Base-by-base conservation (phyloP, 306 rosid genomes). In the Inga leiocalycina region DNA sequence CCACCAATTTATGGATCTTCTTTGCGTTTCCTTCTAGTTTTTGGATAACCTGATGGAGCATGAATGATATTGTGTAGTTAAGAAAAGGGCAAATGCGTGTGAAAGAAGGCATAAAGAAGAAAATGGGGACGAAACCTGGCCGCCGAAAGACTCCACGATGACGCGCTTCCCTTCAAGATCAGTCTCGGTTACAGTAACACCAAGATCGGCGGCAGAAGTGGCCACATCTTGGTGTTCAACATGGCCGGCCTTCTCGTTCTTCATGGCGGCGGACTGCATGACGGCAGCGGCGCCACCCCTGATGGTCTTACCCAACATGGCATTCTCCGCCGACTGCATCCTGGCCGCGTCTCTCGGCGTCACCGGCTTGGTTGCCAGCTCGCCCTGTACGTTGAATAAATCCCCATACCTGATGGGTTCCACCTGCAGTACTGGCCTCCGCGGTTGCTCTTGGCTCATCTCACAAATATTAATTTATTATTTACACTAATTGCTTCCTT, bases 391-490 rank as follows among this genome's bases (percentile, higher is more conserved):
- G 3, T 74, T 61, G 59, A 89, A 89, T 12, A 85, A 74, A 62
- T 91, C 97, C 3, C 90, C 92, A 5, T 88, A 87, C 51, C 71
- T 89, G 73, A 81, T 69, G 19, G 86, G 85, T 73, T 80, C 81
- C 73, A 76, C 65, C 54, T 82, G 62, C 11, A 56, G 84, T 1
- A 45, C 48, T 45, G 87, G 64, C 83, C 66, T 86, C 71, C 22
- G 69, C 17, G 84, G 85, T 73, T 93, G 91, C 16, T 86, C 88
- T 62, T 92, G 94, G 69, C 89, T 88, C 94, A 86, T 92, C 46
- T 79, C 80, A 37, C 3, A 39, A 68, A 8, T 56, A 1, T 52
- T 52, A 14, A 64, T n/a, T 13, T 16, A 10, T 65, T 2, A 11
- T 65, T 12, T 12, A 12, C 30, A 32, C 10, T 65, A 27, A 62